These are phyloP conservation scores for Paraphoma chrysanthemicola DNA, from an alignment of 2,329 filamentous ascomycete species.

Conservation along the genomic window DNA sequence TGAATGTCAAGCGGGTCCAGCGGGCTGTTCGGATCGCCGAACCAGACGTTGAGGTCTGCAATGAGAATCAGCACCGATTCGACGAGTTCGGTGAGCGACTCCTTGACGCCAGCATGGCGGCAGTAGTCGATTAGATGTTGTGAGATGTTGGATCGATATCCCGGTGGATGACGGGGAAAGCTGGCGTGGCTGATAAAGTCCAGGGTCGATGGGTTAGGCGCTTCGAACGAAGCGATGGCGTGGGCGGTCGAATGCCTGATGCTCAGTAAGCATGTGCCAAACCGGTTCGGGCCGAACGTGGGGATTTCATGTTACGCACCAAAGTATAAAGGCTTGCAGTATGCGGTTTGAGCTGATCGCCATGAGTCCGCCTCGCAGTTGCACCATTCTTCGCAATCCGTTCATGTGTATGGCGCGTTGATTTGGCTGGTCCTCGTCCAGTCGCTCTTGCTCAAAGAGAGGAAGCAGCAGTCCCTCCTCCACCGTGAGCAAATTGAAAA, in stretches of 20 bases:
- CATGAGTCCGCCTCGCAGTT: conserved; percentile 42
- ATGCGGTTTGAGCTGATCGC: conserved; percentile 46
- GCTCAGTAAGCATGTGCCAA: conserved; percentile 47
- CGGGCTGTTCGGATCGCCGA: conserved; percentile 33
- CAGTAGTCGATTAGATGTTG: conserved; percentile 41
- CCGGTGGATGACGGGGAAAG: conserved; percentile 37
- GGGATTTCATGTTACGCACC: conserved; percentile 35
- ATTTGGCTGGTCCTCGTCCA: conserved; percentile 37
- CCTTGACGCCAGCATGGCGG: conserved; percentile 33
- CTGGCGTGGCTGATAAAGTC: conserved; percentile 36
- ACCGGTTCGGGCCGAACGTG: conserved; percentile 22
- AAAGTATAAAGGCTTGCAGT: conserved; percentile 51
- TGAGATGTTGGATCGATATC: conserved; percentile 37
- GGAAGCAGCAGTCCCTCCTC: conserved; percentile 42
- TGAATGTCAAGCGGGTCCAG: conserved; percentile 47
- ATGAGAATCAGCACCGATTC: conserved; percentile 40
- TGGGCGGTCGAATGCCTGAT: conserved; percentile 49
- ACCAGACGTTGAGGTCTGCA: conserved; percentile 46
- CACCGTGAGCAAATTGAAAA: conserved; percentile 47
- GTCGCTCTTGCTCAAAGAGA: conserved; percentile 20
- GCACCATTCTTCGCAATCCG: conserved; percentile 44
- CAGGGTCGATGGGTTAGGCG: conserved; percentile 39
- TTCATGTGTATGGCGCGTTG: conserved; percentile 43
- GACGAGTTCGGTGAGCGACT: conserved; percentile 35
- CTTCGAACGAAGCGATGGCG: conserved; percentile 44